phyloP scores from a whole-genome alignment of 345 rosid species.

The Brassica juncea region DNA sequence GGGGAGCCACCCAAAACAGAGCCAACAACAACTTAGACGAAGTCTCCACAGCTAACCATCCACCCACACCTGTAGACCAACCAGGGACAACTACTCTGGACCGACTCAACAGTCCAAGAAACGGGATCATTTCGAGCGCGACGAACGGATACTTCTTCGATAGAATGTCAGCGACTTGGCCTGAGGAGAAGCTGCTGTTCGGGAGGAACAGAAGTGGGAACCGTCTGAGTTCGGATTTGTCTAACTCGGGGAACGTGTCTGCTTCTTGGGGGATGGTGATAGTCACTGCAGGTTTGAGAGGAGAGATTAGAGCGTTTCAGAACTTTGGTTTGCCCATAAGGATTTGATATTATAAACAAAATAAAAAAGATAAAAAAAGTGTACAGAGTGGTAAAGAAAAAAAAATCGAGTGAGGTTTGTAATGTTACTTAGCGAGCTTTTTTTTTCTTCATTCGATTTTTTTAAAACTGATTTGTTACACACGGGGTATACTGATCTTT shows the following conservation, averaged over 20 bases:
- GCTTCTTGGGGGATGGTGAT: constrained; percentile 90
- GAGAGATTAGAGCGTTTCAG: constrained; percentile 83
- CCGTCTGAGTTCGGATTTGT: constrained; percentile 53
- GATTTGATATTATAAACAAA: constrained; percentile 26
- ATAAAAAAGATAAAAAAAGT: neutral
- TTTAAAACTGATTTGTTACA: constrained; percentile 8
- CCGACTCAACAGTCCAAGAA: constrained; percentile 54
- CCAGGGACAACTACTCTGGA: constrained; percentile 37
- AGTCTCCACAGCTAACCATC: constrained; percentile 69
- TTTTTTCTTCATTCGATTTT: constrained; percentile 41
- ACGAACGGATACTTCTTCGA: constrained; percentile 83
- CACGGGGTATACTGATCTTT: constrained; percentile 25
- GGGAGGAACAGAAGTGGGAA: constrained; percentile 55
- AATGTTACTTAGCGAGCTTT: constrained; percentile 55
- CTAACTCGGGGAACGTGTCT: constrained; percentile 46
- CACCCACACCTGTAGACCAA: constrained; percentile 76
- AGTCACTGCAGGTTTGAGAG: constrained; percentile 81
- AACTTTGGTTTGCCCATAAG: constrained; percentile 90
- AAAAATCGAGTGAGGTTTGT: constrained; percentile 63
- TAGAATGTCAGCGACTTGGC: constrained; percentile 91
- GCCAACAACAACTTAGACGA: constrained; percentile 51
- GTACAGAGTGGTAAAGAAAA: constrained; percentile 30
- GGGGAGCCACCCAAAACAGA: constrained; percentile 48
- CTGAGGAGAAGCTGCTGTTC: constrained; percentile 73
- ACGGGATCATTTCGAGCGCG: constrained; percentile 79